A percentile compares a stretch with the other conserved stretches of the same genome.
Evolutionary conservation across 176 grass and related monocot species (phyloP).

Genomic region (Paspalum notatum): DNA sequence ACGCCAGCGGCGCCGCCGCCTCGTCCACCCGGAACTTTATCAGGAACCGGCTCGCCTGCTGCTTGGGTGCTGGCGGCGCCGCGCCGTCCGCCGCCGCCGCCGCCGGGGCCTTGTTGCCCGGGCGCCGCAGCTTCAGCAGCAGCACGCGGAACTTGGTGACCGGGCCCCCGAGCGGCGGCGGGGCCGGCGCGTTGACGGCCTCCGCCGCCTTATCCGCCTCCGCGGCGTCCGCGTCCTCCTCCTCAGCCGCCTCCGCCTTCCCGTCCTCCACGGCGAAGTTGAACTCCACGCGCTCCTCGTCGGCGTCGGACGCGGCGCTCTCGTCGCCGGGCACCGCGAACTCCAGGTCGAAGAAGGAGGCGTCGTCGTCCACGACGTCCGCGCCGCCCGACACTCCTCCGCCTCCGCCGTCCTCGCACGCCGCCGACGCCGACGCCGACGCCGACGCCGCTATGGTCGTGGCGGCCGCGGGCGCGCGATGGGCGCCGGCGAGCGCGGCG

Average conservation of each 20-base stretch:
- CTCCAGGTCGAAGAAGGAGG: conserved; percentile 98
- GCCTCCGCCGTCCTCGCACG: conserved; percentile 47
- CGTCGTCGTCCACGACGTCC: conserved; percentile 67
- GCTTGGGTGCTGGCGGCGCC: conserved; percentile 15
- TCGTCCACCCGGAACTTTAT: conserved; percentile 79
- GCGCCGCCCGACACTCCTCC: conserved; percentile 30
- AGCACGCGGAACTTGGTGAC: conserved; percentile 85
- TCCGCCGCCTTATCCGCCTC: conserved; percentile 33
- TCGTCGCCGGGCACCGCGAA: conserved; percentile 76
- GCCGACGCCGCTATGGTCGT: conserved; percentile 49
- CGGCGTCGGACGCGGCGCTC: conserved; percentile 38
- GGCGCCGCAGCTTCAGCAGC: conserved; percentile 70
- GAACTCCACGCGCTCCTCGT: conserved; percentile 56
- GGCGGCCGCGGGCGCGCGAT: conserved; percentile 12
- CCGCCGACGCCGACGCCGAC: conserved; percentile 38
- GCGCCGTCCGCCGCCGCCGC: not conserved
- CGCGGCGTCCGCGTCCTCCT: too few relatives aligned
- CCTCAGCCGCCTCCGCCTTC: too few relatives aligned
- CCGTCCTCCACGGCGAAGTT: conserved; percentile 39
- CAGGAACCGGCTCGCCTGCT: conserved; percentile 66
- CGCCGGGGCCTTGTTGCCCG: conserved; percentile 15
- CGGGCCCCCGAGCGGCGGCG: conserved; percentile 51
- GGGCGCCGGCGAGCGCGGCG: conserved; percentile 24
- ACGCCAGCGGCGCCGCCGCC: conserved; percentile 54
- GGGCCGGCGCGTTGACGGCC: not conserved